Percentiles rank a stretch among this genome's conserved stretches.
phyloP scores from a whole-genome alignment of 176 grass and related monocot genomes.

The Oryza brachyantha region DNA sequence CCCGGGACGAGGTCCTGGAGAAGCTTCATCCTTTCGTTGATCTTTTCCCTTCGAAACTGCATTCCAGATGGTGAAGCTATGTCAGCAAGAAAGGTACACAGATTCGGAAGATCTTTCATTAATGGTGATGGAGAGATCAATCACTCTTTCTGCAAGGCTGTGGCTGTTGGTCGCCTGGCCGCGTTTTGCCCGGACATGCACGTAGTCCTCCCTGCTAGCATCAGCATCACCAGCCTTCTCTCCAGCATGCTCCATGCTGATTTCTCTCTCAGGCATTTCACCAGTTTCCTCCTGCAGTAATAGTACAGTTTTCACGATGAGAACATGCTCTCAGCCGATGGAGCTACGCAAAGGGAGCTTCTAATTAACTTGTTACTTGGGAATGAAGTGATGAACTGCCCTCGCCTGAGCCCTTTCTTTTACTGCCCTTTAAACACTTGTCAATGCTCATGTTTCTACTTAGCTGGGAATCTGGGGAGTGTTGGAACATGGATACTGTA shows the following conservation, averaged over 20 bases:
- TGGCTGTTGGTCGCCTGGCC: constrained; percentile 96
- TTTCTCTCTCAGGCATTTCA: constrained; percentile 30
- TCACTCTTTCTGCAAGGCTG: constrained; percentile 98
- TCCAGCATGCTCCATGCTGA: constrained; percentile 26
- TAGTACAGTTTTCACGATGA: not conserved
- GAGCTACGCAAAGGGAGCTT: not conserved
- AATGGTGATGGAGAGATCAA: constrained; percentile 8
- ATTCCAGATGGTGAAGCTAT: not conserved
- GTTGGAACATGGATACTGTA: not conserved
- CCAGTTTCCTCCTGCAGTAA: constrained; percentile 34
- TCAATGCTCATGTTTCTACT: constrained; percentile 46
- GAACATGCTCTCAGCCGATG: not conserved
- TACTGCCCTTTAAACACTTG: constrained; percentile 39
- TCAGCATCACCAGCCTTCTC: constrained; percentile 33
- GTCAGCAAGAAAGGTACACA: constrained; percentile 8
- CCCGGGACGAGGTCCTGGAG: constrained; percentile 93
- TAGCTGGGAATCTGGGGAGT: constrained; percentile 34
- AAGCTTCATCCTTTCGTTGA: constrained; percentile 92
- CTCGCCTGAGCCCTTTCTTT: constrained; percentile 54
- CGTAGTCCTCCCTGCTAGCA: constrained; percentile 43
- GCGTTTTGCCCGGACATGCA: constrained; percentile 83
- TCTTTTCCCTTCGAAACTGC: constrained; percentile 95
- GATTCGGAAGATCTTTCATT: not conserved
- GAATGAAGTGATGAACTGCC: constrained; percentile 34
- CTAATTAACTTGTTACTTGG: constrained; percentile 29